phyloP scores from a whole-genome alignment of 192 early-diverging fungal species.

The Entomortierella chlamydospora region DNA sequence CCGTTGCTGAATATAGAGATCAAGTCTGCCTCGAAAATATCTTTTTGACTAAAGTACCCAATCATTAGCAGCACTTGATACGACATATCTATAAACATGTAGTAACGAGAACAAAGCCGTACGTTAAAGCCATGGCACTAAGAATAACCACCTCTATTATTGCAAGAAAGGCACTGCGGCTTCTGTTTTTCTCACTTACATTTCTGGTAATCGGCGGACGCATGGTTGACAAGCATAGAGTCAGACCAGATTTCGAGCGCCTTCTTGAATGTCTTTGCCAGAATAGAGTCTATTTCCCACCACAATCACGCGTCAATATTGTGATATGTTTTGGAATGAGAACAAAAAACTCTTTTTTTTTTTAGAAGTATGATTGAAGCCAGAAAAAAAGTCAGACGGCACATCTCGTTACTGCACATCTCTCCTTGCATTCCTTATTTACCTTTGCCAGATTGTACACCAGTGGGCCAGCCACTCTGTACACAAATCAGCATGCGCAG shows the following conservation, averaged over 20 bases:
- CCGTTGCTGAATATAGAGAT: constrained; percentile 15
- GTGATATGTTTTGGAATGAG: too few relatives aligned
- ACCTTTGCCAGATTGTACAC: constrained; percentile 21
- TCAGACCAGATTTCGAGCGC: constrained; percentile 47
- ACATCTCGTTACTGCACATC: too few relatives aligned
- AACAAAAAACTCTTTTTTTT: neutral
- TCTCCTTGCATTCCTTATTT: too few relatives aligned
- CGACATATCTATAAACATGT: constrained; percentile 37
- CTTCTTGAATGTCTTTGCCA: constrained; percentile 21
- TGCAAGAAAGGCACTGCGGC: neutral
- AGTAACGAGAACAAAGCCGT: too few relatives aligned
- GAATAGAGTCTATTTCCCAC: constrained; percentile 36
- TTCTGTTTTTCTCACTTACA: constrained; percentile 14
- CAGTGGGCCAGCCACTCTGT: constrained; percentile 44
- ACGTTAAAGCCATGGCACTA: too few relatives aligned
- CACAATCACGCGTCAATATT: too few relatives aligned
- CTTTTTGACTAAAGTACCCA: constrained; percentile 26
- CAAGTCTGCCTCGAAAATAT: constrained; percentile 10
- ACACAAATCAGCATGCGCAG: constrained; percentile 39
- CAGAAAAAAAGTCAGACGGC: too few relatives aligned
- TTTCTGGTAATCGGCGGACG: constrained; percentile 34
- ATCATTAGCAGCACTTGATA: constrained; percentile 35
- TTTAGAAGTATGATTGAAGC: neutral
- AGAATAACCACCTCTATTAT: too few relatives aligned
- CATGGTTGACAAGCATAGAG: constrained; percentile 35